phyloP scores from a whole-genome alignment of 768 basidiomycete species.

The Boletus patriciae region DNA sequence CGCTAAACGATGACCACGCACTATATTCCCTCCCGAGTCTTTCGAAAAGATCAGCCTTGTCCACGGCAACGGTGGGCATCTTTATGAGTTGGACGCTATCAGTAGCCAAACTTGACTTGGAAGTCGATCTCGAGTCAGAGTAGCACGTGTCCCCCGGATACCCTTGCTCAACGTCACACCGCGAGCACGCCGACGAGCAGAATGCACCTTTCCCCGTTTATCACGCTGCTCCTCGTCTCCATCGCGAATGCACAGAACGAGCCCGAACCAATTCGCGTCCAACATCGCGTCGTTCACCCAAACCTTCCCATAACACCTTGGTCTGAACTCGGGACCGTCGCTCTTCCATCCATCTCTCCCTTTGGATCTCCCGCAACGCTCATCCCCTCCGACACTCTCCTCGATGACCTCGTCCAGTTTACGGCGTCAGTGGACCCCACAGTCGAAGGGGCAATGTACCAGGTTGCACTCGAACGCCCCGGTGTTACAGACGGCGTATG shows the following conservation, averaged over 20 bases:
- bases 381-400: conserved; percentile 41
- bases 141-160: conserved; percentile 21
- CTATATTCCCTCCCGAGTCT: conserved; percentile 82
- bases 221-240: conserved; percentile 16
- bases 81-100: conserved; percentile 5
- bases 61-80: conserved; percentile 95
- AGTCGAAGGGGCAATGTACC: conserved; percentile 55
- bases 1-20: conserved; percentile 35
- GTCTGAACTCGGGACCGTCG: conserved; percentile 28
- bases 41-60: conserved; percentile 93
- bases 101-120: background rate
- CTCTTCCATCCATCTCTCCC: conserved; percentile 33
- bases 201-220: conserved; percentile 8
- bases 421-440: conserved; percentile 40
- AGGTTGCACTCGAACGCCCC: conserved; percentile 62
- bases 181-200: background rate
- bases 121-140: background rate
- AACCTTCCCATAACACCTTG: conserved; percentile 27
- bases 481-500: conserved; percentile 39
- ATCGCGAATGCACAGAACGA: conserved; percentile 14
- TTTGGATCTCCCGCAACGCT: conserved; percentile 36
- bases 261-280: conserved; percentile 15
- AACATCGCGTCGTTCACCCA: conserved; percentile 36
- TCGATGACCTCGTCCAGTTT: conserved; percentile 49
- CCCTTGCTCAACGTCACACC: conserved; percentile 9